Percentiles rank a stretch among this genome's conserved stretches.
phyloP scores from a whole-genome alignment of 208 protist species.

The Crithidia brevicula region DNA sequence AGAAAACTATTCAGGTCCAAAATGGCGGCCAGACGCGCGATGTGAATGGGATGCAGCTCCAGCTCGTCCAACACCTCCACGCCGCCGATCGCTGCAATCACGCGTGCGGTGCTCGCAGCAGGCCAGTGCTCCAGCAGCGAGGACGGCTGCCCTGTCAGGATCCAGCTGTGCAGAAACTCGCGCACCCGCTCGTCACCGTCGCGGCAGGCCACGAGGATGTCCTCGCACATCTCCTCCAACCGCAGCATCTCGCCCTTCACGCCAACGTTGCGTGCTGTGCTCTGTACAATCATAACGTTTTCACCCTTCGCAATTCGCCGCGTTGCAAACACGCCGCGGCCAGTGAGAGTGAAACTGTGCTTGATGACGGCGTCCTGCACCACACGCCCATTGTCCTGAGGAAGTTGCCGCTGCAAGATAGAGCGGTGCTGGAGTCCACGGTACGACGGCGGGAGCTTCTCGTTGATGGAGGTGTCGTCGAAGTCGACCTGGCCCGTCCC shows the following conservation, averaged over 20 bases:
- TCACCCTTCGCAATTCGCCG: constrained; percentile 70
- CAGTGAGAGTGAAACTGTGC: constrained; percentile 79
- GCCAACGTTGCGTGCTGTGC: constrained; percentile 78
- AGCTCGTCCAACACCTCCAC: constrained; percentile 56
- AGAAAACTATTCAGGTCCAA: constrained; percentile 90
- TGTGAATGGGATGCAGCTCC: constrained; percentile 83
- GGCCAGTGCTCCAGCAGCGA: constrained; percentile 88
- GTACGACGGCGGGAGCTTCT: constrained; percentile 41
- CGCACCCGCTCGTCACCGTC: constrained; percentile 29
- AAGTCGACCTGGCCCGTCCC: constrained; percentile 89
- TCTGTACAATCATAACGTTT: constrained; percentile 85
- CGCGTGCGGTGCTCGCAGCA: constrained; percentile 50
- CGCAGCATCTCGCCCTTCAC: constrained; percentile 78
- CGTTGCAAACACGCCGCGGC: constrained; percentile 85
- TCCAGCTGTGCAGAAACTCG: constrained; percentile 79
- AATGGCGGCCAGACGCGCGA: constrained; percentile 81
- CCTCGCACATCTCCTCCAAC: constrained; percentile 78
- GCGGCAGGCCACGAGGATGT: constrained; percentile 27
- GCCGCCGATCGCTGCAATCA: constrained; percentile 75
- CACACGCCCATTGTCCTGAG: constrained; percentile 75
- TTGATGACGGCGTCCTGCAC: constrained; percentile 71
- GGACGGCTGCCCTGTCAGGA: constrained; percentile 83
- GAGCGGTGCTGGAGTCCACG: constrained; percentile 78
- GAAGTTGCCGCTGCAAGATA: constrained; percentile 57
- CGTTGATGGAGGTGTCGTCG: constrained; percentile 42